These are phyloP conservation scores for Xerocomus spinulosus DNA, from an alignment of 768 basidiomycete species.

Conservation along the genomic window DNA sequence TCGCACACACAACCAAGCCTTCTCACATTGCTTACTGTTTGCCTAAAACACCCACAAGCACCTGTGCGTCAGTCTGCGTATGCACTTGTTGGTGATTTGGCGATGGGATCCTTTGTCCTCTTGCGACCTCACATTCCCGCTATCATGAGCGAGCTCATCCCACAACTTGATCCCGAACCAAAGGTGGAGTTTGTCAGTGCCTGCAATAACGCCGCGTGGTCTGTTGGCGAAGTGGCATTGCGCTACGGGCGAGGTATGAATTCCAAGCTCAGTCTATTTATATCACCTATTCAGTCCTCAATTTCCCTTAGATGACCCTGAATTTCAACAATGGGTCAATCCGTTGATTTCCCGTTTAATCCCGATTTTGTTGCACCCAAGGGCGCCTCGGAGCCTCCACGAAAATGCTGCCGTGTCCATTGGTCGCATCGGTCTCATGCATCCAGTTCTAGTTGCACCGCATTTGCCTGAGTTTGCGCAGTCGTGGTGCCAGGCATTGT, in stretches of 20 bases:
- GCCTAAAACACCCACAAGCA: conserved; percentile 93
- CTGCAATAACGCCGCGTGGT: conserved; percentile 99
- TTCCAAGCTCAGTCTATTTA: background rate
- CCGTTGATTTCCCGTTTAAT: conserved; percentile 84
- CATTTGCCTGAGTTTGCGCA: conserved; percentile 87
- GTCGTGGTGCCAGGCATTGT: conserved; percentile 94
- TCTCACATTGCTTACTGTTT: conserved; percentile 76
- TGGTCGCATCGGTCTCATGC: conserved; percentile 91
- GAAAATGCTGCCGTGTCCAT: conserved; percentile 99
- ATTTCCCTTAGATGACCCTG: conserved; percentile 57
- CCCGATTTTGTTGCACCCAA: conserved; percentile 87
- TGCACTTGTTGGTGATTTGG: conserved; percentile 96
- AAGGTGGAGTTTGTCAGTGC: conserved; percentile 93
- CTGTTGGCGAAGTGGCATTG: conserved; percentile 96
- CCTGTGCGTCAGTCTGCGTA: conserved; percentile 95
- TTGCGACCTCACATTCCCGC: conserved; percentile 81
- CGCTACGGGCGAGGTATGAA: conserved; percentile 74
- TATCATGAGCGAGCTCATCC: conserved; percentile 86
- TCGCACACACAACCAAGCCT: conserved; percentile 67
- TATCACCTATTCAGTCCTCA: conserved; percentile 4
- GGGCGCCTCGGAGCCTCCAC: conserved; percentile 88
- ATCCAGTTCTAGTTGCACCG: conserved; percentile 83
- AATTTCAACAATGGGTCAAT: conserved; percentile 90
- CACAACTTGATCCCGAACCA: conserved; percentile 90
- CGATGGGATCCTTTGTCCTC: conserved; percentile 89